Base-by-base conservation (phyloP, 805 yeast genomes). In the Yarrowia sp. region DNA sequence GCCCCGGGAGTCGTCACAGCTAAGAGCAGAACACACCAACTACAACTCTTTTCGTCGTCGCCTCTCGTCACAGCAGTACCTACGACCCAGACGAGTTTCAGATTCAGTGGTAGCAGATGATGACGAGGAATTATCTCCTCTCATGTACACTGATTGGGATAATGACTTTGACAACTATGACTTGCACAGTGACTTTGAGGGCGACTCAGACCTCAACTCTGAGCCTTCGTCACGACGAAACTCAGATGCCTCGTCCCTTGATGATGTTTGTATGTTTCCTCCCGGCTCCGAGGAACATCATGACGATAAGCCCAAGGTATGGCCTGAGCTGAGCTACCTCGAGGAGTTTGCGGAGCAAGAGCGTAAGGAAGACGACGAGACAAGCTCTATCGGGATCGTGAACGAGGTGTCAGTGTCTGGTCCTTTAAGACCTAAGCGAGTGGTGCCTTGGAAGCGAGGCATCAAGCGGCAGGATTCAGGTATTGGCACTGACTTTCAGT, bases 321-420 rank as follows among this genome's bases (percentile, higher is more conserved):
- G 98, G 98, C 99, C 98, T 0, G 98, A 95, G 71, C 78, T 90
- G 17, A 72, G 78, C 33, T 84, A 89, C 0, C 77, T 93, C 68
- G 87, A 86, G 68, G 96, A 92, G 67, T 93, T 86, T 75, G 85
- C 91, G 1, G 79, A 78, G 33, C 88, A 88, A 68, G 98, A 92
- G 75, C 75, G 74, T 69, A 83, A 73, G 73, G 80, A 83, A 65
- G 54, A 44, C 6, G 56, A 48, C 46, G 64, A 61, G 17, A 26
- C 43, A 11, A 46, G 46, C 30, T 48, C 64, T n/a, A 48, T 61
- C 11, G 64, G 56, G 6, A 48, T 48, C 14, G 56, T 61, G 19
- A 77, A 48, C 3, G 87, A 82, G 63, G 76, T 82, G 9, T 66
- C 71, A 33, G 36, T 83, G 51, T 76, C 78, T 63, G 92, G 90